Evolutionary conservation across 2,329 filamentous ascomycete genomes (phyloP).

Genomic region (Cercospora sp.): DNA sequence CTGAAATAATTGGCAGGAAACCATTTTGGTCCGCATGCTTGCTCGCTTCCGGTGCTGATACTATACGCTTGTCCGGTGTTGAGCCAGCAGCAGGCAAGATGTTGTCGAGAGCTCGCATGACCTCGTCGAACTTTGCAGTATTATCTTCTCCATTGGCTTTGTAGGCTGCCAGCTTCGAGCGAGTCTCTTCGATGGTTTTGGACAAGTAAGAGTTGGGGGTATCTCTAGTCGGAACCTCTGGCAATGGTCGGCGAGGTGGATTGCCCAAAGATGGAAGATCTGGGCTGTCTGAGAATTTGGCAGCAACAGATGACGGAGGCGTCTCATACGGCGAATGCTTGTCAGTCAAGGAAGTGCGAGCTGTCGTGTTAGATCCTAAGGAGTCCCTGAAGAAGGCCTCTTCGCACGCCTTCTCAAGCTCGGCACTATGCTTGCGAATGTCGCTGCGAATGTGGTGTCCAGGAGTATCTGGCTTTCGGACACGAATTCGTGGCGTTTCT

Average conservation of each 20-base stretch:
- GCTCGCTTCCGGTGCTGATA: constrained; percentile 48
- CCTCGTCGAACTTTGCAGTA: constrained; percentile 57
- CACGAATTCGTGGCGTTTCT: constrained; percentile 38
- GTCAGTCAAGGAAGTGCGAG: constrained; percentile 42
- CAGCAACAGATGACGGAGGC: constrained; percentile 48
- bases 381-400: constrained; percentile 80
- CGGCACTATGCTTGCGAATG: constrained; percentile 77
- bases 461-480: constrained; percentile 46
- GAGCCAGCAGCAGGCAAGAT: constrained; percentile 35
- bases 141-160: constrained; percentile 51
- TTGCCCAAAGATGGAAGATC: constrained; percentile 28
- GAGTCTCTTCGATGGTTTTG: constrained; percentile 59
- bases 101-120: constrained; percentile 52
- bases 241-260: constrained; percentile 45
- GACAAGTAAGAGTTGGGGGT: constrained; percentile 56
- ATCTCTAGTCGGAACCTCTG: constrained; percentile 46
- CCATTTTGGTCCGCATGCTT: constrained; percentile 35
- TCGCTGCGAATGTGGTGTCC: constrained; percentile 69
- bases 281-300: constrained; percentile 34
- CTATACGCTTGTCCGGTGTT: constrained; percentile 42
- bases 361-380: constrained; percentile 53
- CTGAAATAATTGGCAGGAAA: constrained; percentile 54
- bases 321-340: constrained; percentile 29
- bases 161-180: constrained; percentile 56
- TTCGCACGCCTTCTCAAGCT: constrained; percentile 86